These are phyloP conservation scores for Sugiyamaella castrensis DNA, from an alignment of 1,139 yeast species.

Conservation along the genomic window DNA sequence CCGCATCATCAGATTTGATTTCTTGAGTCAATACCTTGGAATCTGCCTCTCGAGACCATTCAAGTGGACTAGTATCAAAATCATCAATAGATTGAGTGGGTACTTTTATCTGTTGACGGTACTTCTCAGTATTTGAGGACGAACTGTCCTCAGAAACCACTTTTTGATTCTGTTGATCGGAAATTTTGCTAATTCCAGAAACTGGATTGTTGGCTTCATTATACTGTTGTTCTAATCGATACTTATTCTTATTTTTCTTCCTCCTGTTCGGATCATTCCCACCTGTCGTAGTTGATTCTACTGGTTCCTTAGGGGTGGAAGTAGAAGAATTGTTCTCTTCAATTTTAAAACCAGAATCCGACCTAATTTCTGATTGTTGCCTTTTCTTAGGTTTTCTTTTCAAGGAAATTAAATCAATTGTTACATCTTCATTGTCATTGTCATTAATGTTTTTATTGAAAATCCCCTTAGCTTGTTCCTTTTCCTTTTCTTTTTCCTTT, in stretches of 20 bases:
- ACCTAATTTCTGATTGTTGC: not conserved
- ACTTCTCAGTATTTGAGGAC: no score
- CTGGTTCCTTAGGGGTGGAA: no score
- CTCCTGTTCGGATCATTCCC: no score
- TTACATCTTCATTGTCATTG: not conserved
- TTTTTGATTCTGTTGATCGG: no score
- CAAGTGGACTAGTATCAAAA: not conserved
- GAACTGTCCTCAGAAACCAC: no score
- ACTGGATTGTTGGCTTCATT: no score
- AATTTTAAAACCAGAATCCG: not conserved
- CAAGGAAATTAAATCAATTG: conserved; percentile 9
- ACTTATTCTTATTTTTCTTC: no score
- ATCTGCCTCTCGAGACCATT: conserved; percentile 3
- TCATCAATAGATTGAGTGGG: conserved; percentile 5
- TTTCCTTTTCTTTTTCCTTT: not conserved
- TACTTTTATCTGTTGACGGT: conserved; percentile 2
- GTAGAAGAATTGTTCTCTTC: no score
- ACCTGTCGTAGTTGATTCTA: no score
- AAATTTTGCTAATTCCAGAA: no score
- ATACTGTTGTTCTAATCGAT: no score
- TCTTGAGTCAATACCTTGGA: not conserved
- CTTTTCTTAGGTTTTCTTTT: not conserved
- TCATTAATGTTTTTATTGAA: not conserved
- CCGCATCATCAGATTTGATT: not conserved
- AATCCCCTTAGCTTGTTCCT: not conserved